A percentile compares a stretch with the other conserved stretches of the same genome.
Evolutionary conservation across 768 basidiomycete genomes (phyloP).

Genomic region (Phylloporus sp.): DNA sequence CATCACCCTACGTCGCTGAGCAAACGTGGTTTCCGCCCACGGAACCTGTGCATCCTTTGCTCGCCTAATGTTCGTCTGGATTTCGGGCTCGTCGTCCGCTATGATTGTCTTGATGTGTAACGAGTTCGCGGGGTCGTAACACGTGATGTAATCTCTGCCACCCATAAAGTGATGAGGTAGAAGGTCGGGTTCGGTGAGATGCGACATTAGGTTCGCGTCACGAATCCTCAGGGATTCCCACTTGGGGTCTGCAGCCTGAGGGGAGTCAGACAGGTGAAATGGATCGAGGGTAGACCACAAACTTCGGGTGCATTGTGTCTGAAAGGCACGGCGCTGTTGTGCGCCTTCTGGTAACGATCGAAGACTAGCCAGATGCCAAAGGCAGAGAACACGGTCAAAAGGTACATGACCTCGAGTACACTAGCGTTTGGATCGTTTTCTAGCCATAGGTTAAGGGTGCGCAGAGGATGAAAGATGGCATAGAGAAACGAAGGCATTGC

Average conservation of each 20-base stretch:
- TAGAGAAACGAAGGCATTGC: constrained; percentile 32
- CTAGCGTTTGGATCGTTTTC: constrained; percentile 44
- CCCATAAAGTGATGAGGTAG: constrained; percentile 43
- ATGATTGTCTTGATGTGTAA: constrained; percentile 74
- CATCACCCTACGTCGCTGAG: constrained; percentile 75
- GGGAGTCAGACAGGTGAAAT: constrained; percentile 9
- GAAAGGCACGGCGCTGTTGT: constrained; percentile 73
- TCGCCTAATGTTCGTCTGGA: constrained; percentile 60
- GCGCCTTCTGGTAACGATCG: constrained; percentile 65
- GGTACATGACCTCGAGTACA: constrained; percentile 61
- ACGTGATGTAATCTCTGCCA: constrained; percentile 72
- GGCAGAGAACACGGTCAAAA: constrained; percentile 64
- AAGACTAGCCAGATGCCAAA: constrained; percentile 78
- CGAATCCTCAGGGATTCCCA: constrained; percentile 53
- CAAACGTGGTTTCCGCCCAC: constrained; percentile 77
- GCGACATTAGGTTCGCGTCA: constrained; percentile 61
- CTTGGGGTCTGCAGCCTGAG: constrained; percentile 52
- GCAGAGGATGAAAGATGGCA: constrained; percentile 46
- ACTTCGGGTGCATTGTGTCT: constrained; percentile 54
- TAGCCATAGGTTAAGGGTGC: constrained; percentile 44
- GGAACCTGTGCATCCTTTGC: constrained; percentile 61
- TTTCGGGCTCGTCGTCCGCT: constrained; percentile 70
- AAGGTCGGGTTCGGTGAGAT: constrained; percentile 51
- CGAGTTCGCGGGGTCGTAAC: constrained; percentile 87
- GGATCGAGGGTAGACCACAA: constrained; percentile 17